Evolutionary conservation across 495 filamentous ascomycete species (phyloP), one percentile per base, ranked within the genome.

Genomic region (Aspergillus asperescens): DNA sequence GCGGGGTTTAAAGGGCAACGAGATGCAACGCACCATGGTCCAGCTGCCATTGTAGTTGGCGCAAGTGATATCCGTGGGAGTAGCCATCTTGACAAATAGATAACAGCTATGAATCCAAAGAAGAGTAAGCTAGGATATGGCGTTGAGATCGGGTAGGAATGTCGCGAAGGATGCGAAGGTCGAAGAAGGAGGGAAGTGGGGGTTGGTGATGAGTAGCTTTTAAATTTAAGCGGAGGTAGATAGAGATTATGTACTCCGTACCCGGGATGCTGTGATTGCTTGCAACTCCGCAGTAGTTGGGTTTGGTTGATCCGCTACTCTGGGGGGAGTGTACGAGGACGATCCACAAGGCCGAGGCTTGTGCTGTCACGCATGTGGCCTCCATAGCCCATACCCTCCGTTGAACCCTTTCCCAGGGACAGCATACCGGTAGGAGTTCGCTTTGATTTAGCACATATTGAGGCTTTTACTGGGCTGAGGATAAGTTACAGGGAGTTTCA

Each of bases 41-140:
- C 86, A 96, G 62, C 80, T 79, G 20, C 91, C 91, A 59, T 69
- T 82, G 60, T 96, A 77, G 65, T 90, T 77, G 51, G 79, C 81
- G 50, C 90, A 78, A 12, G 81, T 92, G 67, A 83, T 78, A 52
- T 79, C 74, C 51, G 79, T 66, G 34, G 91, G 91, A 48, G 90
- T 87, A 57, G 91, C 90, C 91, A 96, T 96, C 54, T 52, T 83
- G 71, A 52, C 41, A 52, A 52, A 37, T 38, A 41, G 51, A 56
- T n/a, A n/a, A n/a, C n/a, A n/a, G n/a, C n/a, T n/a, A n/a, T n/a
- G n/a, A n/a, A n/a, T n/a, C n/a, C 45, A 48, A 4, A n/a, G 32
- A 7, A 27, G 18, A 27, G 12, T 20, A 46, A 45, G 29, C 3
- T 9, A 32, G 32, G 22, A 48, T 45, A 13, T 12, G 9, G 23